Percentiles rank a stretch among this genome's conserved stretches.
phyloP scores from a whole-genome alignment of 2,329 filamentous ascomycete species.

The Cercospora sp. region DNA sequence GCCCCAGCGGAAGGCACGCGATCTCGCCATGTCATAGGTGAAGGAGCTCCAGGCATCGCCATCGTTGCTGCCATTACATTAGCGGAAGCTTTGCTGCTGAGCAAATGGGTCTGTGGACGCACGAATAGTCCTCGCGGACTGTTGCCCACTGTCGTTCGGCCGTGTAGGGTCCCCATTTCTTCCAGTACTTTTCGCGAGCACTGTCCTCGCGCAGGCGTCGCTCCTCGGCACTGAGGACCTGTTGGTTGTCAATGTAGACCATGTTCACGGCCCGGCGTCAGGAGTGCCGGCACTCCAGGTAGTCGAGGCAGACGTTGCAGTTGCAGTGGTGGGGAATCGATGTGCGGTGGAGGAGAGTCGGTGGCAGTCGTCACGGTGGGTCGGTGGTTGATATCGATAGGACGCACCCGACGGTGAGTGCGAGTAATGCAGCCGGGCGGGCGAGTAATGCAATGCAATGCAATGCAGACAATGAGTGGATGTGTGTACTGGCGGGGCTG shows the following conservation, averaged over 20 bases:
- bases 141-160: constrained; percentile 95
- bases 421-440: background rate
- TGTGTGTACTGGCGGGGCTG: background rate
- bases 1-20: constrained; percentile 88
- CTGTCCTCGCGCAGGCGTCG: constrained; percentile 83
- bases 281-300: constrained; percentile 13
- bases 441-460: constrained; percentile 1
- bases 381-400: constrained; percentile 1
- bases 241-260: constrained; percentile 86
- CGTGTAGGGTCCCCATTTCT: constrained; percentile 95
- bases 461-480: background rate
- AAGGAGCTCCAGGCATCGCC: constrained; percentile 98
- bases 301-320: background rate
- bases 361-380: background rate
- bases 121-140: constrained; percentile 72
- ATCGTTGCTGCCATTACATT: constrained; percentile 58
- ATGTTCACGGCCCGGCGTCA: constrained; percentile 51
- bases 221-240: constrained; percentile 87
- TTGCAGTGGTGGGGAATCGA: constrained; percentile 5
- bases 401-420: background rate
- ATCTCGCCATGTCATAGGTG: constrained; percentile 86
- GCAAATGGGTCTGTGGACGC: constrained; percentile 38
- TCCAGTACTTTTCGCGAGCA: constrained; percentile 87
- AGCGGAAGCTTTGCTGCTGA: background rate
- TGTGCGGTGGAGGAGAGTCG: background rate